A percentile compares a stretch with the other conserved stretches of the same genome.
Conservation (phyloP, 2,329 filamentous ascomycete genomes). For the Penicillium sp. region DNA sequence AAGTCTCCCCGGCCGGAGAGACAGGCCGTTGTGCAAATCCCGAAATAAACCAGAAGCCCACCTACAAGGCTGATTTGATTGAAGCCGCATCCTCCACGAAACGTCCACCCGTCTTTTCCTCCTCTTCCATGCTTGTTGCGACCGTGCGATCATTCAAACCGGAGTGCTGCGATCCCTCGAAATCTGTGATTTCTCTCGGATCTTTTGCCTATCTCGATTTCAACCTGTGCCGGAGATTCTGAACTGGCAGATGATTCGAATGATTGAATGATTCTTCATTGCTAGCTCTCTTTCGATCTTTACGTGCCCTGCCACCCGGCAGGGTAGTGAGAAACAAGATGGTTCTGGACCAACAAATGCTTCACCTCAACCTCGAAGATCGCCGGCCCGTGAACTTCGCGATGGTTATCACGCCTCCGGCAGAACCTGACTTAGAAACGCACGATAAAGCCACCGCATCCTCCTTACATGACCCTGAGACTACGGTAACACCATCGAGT, state of each 20-base stretch:
- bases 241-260: not conserved
- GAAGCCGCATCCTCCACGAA: not conserved
- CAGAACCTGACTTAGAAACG: slow-evolving; percentile 21
- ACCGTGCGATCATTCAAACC: not conserved
- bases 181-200: not conserved
- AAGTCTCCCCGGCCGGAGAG: not conserved
- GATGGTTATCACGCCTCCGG: slow-evolving; percentile 32
- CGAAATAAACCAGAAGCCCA: not conserved
- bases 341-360: slow-evolving; percentile 29
- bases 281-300: not conserved
- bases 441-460: slow-evolving; percentile 6
- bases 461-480: not conserved
- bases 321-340: slow-evolving; percentile 17
- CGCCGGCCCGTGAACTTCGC: slow-evolving; percentile 25
- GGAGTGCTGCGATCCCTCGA: not conserved
- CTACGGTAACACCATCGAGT: not conserved
- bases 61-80: not conserved
- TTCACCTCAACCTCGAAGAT: slow-evolving; percentile 30
- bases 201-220: not conserved
- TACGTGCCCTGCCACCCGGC: slow-evolving; percentile 13
- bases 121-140: not conserved
- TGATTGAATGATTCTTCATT: slow-evolving; percentile 10
- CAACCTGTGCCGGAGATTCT: not conserved
- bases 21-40: not conserved
- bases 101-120: not conserved